Evolutionary conservation across 1,284 basidiomycete species (phyloP).

Genomic region (Salmacisia buchloeana): DNA sequence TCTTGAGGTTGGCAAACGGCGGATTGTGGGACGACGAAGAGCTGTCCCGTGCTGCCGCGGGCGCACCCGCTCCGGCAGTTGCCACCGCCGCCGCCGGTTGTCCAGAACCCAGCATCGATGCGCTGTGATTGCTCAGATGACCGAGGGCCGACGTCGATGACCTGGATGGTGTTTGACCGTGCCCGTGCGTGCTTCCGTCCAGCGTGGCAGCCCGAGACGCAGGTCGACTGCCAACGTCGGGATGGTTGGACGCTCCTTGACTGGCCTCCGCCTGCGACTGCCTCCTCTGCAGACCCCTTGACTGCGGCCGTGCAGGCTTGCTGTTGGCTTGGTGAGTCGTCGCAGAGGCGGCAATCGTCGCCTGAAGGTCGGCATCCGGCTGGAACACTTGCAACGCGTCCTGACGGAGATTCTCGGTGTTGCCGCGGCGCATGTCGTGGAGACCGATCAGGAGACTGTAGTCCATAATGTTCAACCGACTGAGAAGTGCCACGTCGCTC

Average conservation of each 20-base stretch:
- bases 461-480: conserved; percentile 84
- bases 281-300: not conserved
- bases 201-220: not conserved
- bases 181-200: not conserved
- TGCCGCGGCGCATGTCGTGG: conserved; percentile 84
- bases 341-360: not conserved
- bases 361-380: conserved; percentile 54
- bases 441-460: conserved; percentile 91
- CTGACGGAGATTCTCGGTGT: conserved; percentile 79
- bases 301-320: not conserved
- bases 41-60: not conserved
- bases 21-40: not conserved
- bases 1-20: not conserved
- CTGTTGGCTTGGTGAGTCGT: not conserved
- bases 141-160: not conserved
- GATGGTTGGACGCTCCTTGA: not conserved
- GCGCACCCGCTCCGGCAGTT: not conserved
- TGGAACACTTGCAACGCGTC: conserved; percentile 88
- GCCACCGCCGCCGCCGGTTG: not conserved
- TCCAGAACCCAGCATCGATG: not conserved
- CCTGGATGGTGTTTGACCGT: not conserved
- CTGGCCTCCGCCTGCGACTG: not conserved
- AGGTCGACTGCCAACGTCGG: not conserved
- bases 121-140: not conserved
- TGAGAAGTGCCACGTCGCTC: conserved; percentile 78